Percentiles rank a stretch among this genome's conserved stretches.
Evolutionary conservation across 1,284 basidiomycete species (phyloP).

Genomic region (Malassezia sp.): DNA sequence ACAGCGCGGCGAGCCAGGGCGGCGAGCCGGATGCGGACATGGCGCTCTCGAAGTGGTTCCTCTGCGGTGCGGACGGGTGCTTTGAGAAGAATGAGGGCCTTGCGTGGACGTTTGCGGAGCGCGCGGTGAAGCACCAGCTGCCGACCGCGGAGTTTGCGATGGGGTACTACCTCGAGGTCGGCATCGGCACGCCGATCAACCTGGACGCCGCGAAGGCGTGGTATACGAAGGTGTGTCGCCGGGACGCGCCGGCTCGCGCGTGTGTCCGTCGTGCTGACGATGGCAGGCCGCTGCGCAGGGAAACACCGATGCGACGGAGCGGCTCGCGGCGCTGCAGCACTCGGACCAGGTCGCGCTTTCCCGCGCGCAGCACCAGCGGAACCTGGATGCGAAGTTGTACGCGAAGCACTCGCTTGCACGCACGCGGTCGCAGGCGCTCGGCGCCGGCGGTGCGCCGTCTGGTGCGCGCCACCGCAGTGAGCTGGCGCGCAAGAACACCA

Average conservation of each 20-base stretch:
- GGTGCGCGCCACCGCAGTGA: conserved; percentile 7
- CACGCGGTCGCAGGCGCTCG: conserved; percentile 6
- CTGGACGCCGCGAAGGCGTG: conserved; percentile 58
- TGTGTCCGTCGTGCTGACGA: too few relatives aligned
- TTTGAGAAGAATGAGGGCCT: conserved; percentile 83
- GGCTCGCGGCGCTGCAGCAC: conserved; percentile 59
- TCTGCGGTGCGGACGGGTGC: conserved; percentile 66
- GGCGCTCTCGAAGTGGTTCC: conserved; percentile 88
- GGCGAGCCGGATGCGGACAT: conserved; percentile 74
- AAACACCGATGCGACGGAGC: conserved; percentile 67
- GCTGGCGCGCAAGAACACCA: conserved; percentile 6
- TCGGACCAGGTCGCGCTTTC: conserved; percentile 53
- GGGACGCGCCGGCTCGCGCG: too few relatives aligned
- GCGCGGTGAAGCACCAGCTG: conserved; percentile 68
- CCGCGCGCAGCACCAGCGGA: conserved; percentile 64
- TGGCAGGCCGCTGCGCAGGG: conserved; percentile 69
- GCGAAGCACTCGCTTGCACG: conserved; percentile 67
- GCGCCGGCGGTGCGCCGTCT: conserved; percentile 20
- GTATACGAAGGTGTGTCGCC: conserved; percentile 54
- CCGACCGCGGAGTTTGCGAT: conserved; percentile 82
- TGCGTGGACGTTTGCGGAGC: conserved; percentile 80
- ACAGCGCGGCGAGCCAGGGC: conserved; percentile 58
- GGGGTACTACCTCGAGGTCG: conserved; percentile 76
- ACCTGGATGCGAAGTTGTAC: conserved; percentile 68
- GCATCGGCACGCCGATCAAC: conserved; percentile 51